A percentile compares a stretch with the other conserved stretches of the same genome.
phyloP scores from a whole-genome alignment of 1,139 yeast genomes.

The Sugiyamaella paludigena region DNA sequence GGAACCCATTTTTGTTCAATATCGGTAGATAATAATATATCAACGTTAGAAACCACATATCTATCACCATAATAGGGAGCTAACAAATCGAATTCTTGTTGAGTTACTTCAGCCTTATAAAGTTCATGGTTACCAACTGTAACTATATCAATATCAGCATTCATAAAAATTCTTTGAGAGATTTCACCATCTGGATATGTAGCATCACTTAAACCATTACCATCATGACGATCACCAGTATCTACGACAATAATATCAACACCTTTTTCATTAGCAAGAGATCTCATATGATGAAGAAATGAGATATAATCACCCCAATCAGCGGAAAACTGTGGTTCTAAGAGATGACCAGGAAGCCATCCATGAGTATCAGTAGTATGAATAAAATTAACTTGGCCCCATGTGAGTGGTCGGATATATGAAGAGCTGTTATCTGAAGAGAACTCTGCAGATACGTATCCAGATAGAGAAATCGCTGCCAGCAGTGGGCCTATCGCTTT shows the following conservation, averaged over 20 bases:
- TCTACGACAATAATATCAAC: constrained; percentile 75
- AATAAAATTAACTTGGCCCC: constrained; percentile 76
- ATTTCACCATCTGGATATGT: constrained; percentile 66
- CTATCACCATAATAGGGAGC: constrained; percentile 58
- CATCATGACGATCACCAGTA: constrained; percentile 93
- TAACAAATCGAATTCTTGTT: constrained; percentile 61
- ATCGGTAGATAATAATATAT: constrained; percentile 46
- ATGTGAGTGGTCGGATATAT: constrained; percentile 36
- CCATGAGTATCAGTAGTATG: constrained; percentile 94
- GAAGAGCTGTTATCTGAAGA: too few species aligned
- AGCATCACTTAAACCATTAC: constrained; percentile 84
- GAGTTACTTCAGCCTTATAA: constrained; percentile 65
- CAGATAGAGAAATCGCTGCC: too few species aligned
- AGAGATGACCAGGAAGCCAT: constrained; percentile 86
- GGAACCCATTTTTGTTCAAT: constrained; percentile 49
- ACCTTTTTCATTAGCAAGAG: constrained; percentile 44
- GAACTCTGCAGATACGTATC: too few species aligned
- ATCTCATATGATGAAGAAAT: constrained; percentile 53
- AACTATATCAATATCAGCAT: constrained; percentile 70
- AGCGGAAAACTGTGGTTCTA: constrained; percentile 71
- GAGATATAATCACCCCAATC: constrained; percentile 93
- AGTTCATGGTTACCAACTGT: constrained; percentile 94
- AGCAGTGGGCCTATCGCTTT: too few species aligned
- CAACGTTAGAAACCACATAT: constrained; percentile 82
- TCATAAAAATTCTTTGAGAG: constrained; percentile 61